phyloP scores from a whole-genome alignment of 345 rosid genomes.

The Clausena lansium region DNA sequence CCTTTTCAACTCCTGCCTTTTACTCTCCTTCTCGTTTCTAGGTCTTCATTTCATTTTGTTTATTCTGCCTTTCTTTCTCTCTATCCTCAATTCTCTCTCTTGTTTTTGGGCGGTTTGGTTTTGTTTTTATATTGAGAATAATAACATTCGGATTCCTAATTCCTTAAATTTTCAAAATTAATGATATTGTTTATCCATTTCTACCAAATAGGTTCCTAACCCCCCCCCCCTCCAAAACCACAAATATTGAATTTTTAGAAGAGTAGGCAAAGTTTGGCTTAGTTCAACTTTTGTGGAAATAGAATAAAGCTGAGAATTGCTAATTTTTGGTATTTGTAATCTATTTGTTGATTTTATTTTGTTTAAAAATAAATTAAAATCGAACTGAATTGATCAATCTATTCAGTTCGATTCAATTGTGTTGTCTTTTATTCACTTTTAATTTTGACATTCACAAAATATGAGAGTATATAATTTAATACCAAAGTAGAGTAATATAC shows the following conservation, averaged over 20 bases:
- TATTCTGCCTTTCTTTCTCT: background rate
- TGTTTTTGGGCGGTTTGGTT: background rate
- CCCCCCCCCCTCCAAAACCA: too few relatives aligned
- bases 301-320: too few relatives aligned
- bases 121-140: background rate
- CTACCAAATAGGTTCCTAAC: background rate
- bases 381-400: accelerated
- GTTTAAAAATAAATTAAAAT: too few relatives aligned
- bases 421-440: too few relatives aligned
- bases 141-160: background rate
- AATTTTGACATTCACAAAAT: too few relatives aligned
- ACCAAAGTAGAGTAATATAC: too few relatives aligned
- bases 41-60: background rate
- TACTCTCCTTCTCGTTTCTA: background rate
- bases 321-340: too few relatives aligned
- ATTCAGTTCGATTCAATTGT: too few relatives aligned
- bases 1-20: background rate
- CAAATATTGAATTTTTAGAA: too few relatives aligned
- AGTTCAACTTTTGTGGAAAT: too few relatives aligned
- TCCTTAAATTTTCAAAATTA: background rate
- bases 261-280: too few relatives aligned
- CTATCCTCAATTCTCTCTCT: background rate
- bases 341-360: too few relatives aligned
- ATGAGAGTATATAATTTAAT: background rate
- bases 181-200: background rate